Percentiles rank a stretch among this genome's conserved stretches.
Evolutionary conservation across 1,139 yeast genomes (phyloP).

Genomic region (Yamadazyma trypodendri): DNA sequence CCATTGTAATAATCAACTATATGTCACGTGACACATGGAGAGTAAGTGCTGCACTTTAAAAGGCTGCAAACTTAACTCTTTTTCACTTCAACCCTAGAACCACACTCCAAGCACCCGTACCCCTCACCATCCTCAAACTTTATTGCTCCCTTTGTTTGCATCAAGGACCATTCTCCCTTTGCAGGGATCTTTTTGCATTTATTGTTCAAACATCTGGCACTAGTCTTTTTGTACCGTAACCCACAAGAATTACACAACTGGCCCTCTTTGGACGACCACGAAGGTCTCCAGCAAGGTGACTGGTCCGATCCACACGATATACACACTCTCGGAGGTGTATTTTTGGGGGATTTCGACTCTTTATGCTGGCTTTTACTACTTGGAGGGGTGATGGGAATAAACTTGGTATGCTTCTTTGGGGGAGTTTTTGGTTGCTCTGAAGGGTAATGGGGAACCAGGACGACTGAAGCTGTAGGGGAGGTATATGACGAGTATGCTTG

Average conservation of each 20-base stretch:
- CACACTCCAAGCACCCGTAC: slow-evolving; percentile 71
- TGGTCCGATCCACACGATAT: slow-evolving; percentile 89
- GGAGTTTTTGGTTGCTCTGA: slow-evolving; percentile 17
- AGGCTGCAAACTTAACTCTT: slow-evolving; percentile 1
- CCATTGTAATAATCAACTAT: too few relatives aligned
- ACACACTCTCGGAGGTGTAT: slow-evolving; percentile 55
- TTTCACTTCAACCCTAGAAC: slow-evolving; percentile 44
- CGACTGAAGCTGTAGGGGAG: slow-evolving; percentile 14
- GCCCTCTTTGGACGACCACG: slow-evolving; percentile 87
- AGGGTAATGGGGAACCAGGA: slow-evolving; percentile 12
- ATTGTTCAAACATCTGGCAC: slow-evolving; percentile 78
- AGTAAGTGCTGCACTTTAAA: slow-evolving; percentile 4
- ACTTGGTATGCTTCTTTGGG: slow-evolving; percentile 24
- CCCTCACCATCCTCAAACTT: slow-evolving; percentile 46
- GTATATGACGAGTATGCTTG: slow-evolving; percentile 15
- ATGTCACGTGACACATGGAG: too few relatives aligned
- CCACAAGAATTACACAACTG: slow-evolving; percentile 98
- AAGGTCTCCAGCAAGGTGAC: slow-evolving; percentile 98
- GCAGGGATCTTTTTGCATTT: slow-evolving; percentile 89
- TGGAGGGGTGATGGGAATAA: slow-evolving; percentile 48
- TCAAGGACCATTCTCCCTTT: slow-evolving; percentile 89
- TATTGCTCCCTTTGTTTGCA: slow-evolving; percentile 67
- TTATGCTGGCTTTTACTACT: slow-evolving; percentile 32
- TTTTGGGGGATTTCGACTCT: slow-evolving; percentile 40
- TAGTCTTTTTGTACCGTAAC: slow-evolving; percentile 87